A percentile compares a stretch with the other conserved stretches of the same genome.
Evolutionary conservation across 768 basidiomycete species (phyloP).

Genomic region (Hemileccinum rubropunctum): DNA sequence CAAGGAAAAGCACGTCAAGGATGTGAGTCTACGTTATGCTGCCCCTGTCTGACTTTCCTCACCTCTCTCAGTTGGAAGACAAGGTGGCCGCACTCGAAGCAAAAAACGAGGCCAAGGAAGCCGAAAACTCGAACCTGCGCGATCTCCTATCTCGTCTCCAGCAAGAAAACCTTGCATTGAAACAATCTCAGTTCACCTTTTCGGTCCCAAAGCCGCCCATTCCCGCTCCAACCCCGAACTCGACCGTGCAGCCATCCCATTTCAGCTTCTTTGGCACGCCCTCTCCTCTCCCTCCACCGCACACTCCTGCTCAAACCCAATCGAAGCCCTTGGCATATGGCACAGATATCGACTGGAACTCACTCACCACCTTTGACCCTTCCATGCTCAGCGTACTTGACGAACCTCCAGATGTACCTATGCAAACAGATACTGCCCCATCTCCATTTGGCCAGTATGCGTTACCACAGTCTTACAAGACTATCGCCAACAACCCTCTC

Average conservation of each 20-base stretch:
- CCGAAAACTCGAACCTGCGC: slow-evolving; percentile 88
- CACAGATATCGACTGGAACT: slow-evolving; percentile 55
- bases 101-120: slow-evolving; percentile 65
- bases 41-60: slow-evolving; percentile 11
- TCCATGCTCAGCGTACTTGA: slow-evolving; percentile 62
- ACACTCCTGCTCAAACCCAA: slow-evolving; percentile 34
- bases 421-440: slow-evolving; percentile 54
- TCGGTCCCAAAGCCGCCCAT: slow-evolving; percentile 53
- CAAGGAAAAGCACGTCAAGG: slow-evolving; percentile 96
- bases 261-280: slow-evolving; percentile 29
- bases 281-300: slow-evolving; percentile 19
- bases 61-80: slow-evolving; percentile 70
- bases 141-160: slow-evolving; percentile 84
- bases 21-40: slow-evolving; percentile 53
- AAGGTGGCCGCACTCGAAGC: slow-evolving; percentile 84
- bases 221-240: slow-evolving; percentile 21
- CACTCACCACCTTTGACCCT: slow-evolving; percentile 70
- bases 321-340: slow-evolving; percentile 19
- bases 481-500: slow-evolving; percentile 79
- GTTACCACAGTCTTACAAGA: slow-evolving; percentile 57
- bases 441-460: slow-evolving; percentile 47
- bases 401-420: slow-evolving; percentile 56
- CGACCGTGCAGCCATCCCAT: slow-evolving; percentile 16
- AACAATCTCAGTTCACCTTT: slow-evolving; percentile 83
- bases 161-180: slow-evolving; percentile 81